A percentile compares a stretch with the other conserved stretches of the same genome.
Evolutionary conservation across 169 alveolate genomes (phyloP).

Genomic region (Theileria luwenshuni): DNA sequence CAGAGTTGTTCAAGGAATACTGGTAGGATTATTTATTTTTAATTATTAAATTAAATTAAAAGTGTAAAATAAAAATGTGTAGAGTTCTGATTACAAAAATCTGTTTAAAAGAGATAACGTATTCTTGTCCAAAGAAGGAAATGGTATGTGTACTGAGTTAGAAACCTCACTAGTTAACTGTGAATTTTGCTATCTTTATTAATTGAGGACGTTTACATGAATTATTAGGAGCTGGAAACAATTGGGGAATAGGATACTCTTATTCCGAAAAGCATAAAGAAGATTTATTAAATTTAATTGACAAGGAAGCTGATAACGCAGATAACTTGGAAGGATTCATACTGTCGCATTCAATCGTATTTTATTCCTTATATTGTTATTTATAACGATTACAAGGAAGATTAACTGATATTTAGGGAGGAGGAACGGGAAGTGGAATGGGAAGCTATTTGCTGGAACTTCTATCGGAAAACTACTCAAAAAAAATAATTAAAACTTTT

Average conservation of each 20-base stretch:
- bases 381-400: background rate
- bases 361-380: background rate
- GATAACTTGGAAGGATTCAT: slow-evolving; percentile 98
- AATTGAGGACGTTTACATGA: background rate
- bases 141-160: slow-evolving; percentile 78
- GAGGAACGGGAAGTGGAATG: slow-evolving; percentile 99
- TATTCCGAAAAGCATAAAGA: slow-evolving; percentile 93
- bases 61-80: background rate
- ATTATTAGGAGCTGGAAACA: slow-evolving; percentile 95
- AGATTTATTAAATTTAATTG: slow-evolving; percentile 97
- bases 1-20: slow-evolving; percentile 87
- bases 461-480: slow-evolving; percentile 94
- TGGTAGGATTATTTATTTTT: slow-evolving; percentile 20
- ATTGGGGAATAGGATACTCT: slow-evolving; percentile 97
- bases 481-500: slow-evolving; percentile 84
- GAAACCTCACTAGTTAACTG: background rate
- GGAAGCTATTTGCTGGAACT: slow-evolving; percentile 96
- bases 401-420: slow-evolving; percentile 76
- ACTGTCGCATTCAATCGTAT: slow-evolving; percentile 95
- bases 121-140: slow-evolving; percentile 94
- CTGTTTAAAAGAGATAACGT: slow-evolving; percentile 98
- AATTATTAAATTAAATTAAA: background rate
- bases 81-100: slow-evolving; percentile 86
- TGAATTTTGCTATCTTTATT: background rate
- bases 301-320: slow-evolving; percentile 98